Base-by-base conservation (phyloP, 306 rosid species). In the Dicorynia guianensis region DNA sequence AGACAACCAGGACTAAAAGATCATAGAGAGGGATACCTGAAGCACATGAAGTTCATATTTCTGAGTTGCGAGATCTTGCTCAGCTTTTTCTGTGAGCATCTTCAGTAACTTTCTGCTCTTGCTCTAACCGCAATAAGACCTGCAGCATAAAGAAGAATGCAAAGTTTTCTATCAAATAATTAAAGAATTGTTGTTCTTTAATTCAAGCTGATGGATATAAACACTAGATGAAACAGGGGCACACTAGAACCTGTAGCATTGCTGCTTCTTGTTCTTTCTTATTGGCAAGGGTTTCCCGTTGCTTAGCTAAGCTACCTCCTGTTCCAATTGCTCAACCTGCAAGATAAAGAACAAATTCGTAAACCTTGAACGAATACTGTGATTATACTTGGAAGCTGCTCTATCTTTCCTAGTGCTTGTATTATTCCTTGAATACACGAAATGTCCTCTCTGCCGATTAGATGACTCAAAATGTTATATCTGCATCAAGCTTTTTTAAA, bases 251-350 rank as follows among this genome's bases (percentile, higher is more conserved):
- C 99, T 92, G 86, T 78, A 95, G 85, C 93, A 95, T 85, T 70
- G 96, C 90, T 79, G 84, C 70, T 88, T 90, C 99, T 90, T 95
- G 96, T 75, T 90, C 93, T 84, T 87, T 88, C 85, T 95, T 90
- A 57, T 90, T 97, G 8, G 82, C 42, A 73, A 95, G 92, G 79
- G 74, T 76, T 79, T 86, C 81, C 65, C 68, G 82, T 74, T 89
- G 84, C 67, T 77, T 74, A 90, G 84, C 67, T 77, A 82, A 39
- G 87, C 85, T 60, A 95, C 82, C 86, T 90, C 96, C 75, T 75
- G 76, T 92, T 95, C 97, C 89, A 95, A 85, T 72, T 89, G 87
- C 85, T 95, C 99, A 74, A 92, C 80, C 99, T 92, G 85, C 77
- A 87, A 30, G 79, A 81, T 42, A 17, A 63, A 25, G 55, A 68